Percentiles rank a stretch among this genome's conserved stretches.
Evolutionary conservation across 331 rosid genomes (phyloP).

Genomic region (Erythrophleum ivorense): DNA sequence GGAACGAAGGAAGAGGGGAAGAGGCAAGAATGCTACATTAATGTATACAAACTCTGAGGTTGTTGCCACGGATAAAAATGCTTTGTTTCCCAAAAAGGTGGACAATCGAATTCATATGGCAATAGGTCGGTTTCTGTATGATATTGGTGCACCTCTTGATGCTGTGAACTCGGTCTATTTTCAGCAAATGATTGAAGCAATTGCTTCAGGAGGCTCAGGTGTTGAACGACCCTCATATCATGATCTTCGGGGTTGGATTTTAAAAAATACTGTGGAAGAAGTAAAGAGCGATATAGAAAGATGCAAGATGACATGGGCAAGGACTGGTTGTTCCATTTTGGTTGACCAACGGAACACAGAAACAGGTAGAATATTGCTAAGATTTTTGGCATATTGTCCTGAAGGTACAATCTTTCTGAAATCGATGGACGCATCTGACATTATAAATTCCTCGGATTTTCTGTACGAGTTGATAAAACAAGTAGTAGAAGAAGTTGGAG

Average conservation of each 20-base stretch:
- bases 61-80: constrained; percentile 46
- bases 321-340: constrained; percentile 81
- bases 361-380: constrained; percentile 53
- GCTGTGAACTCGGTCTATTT: constrained; percentile 81
- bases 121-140: constrained; percentile 82
- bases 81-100: constrained; percentile 46
- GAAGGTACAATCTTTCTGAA: constrained; percentile 76
- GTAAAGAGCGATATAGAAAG: constrained; percentile 66
- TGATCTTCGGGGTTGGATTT: constrained; percentile 82
- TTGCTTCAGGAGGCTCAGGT: constrained; percentile 63
- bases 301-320: constrained; percentile 68
- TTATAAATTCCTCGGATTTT: constrained; percentile 50
- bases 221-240: constrained; percentile 61
- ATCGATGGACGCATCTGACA: constrained; percentile 73
- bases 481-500: constrained; percentile 83
- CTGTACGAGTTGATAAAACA: constrained; percentile 70
- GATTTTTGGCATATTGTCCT: constrained; percentile 69
- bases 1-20: constrained; percentile 73
- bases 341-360: constrained; percentile 74
- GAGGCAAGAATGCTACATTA: constrained; percentile 49
- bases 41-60: constrained; percentile 45
- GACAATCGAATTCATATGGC: constrained; percentile 69
- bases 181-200: constrained; percentile 81
- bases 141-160: constrained; percentile 81
- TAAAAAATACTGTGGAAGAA: constrained; percentile 82